Percentiles rank a stretch among this genome's conserved stretches.
Conservation (phyloP, 2,329 filamentous ascomycete species). For the Geoglossum cookeanum region DNA sequence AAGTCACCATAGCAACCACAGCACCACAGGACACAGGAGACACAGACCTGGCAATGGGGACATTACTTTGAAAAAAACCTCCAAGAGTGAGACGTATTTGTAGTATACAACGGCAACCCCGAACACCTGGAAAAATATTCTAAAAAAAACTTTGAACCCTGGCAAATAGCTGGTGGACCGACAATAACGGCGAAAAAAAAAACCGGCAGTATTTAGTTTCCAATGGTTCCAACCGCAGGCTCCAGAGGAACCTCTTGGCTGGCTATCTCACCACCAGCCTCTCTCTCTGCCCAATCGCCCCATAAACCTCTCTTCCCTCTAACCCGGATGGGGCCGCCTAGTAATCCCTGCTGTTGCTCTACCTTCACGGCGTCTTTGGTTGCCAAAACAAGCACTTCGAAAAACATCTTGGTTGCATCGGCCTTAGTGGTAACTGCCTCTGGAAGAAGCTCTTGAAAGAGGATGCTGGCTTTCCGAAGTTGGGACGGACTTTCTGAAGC, state of each 20-base stretch:
- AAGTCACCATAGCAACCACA: too few species aligned
- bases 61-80: too few species aligned
- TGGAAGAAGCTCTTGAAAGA: conserved; percentile 84
- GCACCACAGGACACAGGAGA: too few species aligned
- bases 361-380: conserved; percentile 98
- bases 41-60: too few species aligned
- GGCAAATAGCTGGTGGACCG: too few species aligned
- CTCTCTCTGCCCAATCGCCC: conserved; percentile 81
- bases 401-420: conserved; percentile 99
- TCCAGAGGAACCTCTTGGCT: conserved; percentile 11
- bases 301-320: conserved; percentile 88
- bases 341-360: conserved; percentile 53
- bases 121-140: too few species aligned
- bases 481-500: conserved; percentile 49
- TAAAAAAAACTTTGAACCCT: too few species aligned
- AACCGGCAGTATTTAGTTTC: background rate
- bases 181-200: too few species aligned
- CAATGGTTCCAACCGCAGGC: background rate
- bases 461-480: conserved; percentile 55
- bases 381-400: conserved; percentile 83
- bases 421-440: conserved; percentile 62
- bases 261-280: conserved; percentile 27
- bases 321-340: conserved; percentile 68
- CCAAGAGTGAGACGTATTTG: too few species aligned
- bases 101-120: too few species aligned